phyloP scores from a whole-genome alignment of 2,329 filamentous ascomycete genomes.

The Verticillium nubilum region DNA sequence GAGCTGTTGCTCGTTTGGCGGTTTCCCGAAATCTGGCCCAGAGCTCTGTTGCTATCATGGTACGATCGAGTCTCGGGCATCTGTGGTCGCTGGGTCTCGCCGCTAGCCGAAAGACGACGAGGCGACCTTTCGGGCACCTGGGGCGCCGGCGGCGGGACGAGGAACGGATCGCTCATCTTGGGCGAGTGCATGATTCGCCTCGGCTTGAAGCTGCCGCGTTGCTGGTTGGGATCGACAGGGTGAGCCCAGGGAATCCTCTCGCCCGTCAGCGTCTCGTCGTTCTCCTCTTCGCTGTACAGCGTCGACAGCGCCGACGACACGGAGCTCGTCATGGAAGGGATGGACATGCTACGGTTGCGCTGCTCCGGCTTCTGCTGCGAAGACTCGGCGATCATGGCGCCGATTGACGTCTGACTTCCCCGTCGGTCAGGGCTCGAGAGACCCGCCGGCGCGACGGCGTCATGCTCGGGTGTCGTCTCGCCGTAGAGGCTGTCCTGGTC shows the following conservation, averaged over 20 bases:
- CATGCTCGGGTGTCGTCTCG: conserved; percentile 26
- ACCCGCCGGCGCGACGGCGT: conserved; percentile 22
- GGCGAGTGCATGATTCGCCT: conserved; percentile 5
- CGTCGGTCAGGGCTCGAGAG: conserved; percentile 39
- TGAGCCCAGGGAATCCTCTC: neutral
- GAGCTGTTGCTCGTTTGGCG: conserved; percentile 4
- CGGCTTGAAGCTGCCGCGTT: neutral
- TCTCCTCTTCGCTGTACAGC: conserved; percentile 49
- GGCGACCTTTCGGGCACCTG: neutral
- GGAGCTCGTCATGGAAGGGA: conserved; percentile 32
- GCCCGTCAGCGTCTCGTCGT: conserved; percentile 20
- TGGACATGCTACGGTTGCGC: conserved; percentile 10
- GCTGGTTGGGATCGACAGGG: neutral
- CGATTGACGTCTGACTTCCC: neutral
- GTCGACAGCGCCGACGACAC: conserved; percentile 51
- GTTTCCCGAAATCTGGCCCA: conserved; percentile 2
- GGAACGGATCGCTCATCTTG: conserved; percentile 10
- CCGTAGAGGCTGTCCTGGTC: conserved; percentile 34
- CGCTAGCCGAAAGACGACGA: conserved; percentile 1
- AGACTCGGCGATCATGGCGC: conserved; percentile 13
- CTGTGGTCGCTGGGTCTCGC: neutral
- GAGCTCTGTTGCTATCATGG: neutral
- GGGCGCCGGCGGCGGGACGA: neutral
- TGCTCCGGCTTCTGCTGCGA: conserved; percentile 9
- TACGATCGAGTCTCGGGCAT: neutral